Percentiles rank a stretch among this genome's conserved stretches.
phyloP scores from a whole-genome alignment of 371 early-diverging fungal genomes.

The Phascolomyces articulosus region DNA sequence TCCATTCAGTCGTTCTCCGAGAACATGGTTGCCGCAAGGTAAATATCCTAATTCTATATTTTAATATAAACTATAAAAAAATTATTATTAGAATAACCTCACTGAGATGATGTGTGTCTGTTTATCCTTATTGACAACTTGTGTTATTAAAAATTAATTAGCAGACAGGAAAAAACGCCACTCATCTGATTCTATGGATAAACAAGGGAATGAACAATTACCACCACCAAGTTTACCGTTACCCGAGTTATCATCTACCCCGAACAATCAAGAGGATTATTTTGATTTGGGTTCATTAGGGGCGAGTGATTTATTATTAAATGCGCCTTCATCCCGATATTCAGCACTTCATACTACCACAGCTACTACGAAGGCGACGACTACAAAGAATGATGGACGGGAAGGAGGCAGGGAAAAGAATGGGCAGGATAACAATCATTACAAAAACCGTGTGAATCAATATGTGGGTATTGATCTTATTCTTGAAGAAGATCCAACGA shows the following conservation, averaged over 20 bases:
- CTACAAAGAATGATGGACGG: background rate
- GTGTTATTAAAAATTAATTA: no score
- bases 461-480: background rate
- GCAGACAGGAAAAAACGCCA: slow-evolving; percentile 18
- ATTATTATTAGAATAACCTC: no score
- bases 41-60: background rate
- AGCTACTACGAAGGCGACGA: background rate
- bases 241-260: slow-evolving; percentile 1
- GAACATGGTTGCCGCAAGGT: slow-evolving; percentile 15
- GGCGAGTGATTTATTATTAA: slow-evolving; percentile 11
- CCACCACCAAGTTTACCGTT: slow-evolving; percentile 14
- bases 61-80: background rate
- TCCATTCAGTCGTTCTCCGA: slow-evolving; percentile 15
- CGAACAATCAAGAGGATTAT: slow-evolving; percentile 19
- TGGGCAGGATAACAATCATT: no score
- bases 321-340: slow-evolving; percentile 1
- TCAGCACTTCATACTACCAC: background rate
- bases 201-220: slow-evolving; percentile 7
- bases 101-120: no score
- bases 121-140: no score
- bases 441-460: background rate
- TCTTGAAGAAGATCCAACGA: background rate
- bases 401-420: no score
- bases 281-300: slow-evolving; percentile 18
- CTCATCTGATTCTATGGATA: slow-evolving; percentile 13